A percentile compares a stretch with the other conserved stretches of the same genome.
Conservation (phyloP, 768 basidiomycete genomes). For the Gelatoporia subvermispora region DNA sequence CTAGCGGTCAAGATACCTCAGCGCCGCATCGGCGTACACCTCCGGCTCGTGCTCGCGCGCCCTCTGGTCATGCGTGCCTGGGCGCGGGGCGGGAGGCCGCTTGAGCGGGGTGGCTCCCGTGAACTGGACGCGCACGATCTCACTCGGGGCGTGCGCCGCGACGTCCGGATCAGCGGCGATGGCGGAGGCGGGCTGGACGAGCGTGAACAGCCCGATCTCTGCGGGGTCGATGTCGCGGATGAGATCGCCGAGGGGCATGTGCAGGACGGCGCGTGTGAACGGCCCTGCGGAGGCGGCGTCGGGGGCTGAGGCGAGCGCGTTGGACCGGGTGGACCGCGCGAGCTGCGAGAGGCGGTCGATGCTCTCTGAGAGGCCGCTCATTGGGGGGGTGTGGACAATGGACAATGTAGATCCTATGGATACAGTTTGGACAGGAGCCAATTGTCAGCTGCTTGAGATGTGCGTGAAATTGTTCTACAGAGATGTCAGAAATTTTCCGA, state of each 20-base stretch:
- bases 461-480: too few species aligned
- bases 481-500: too few species aligned
- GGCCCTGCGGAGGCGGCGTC: constrained; percentile 28
- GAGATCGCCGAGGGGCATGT: constrained; percentile 61
- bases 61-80: constrained; percentile 27
- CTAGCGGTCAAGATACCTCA: constrained; percentile 78
- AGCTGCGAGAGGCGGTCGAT: constrained; percentile 59
- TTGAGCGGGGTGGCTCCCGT: constrained; percentile 67
- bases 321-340: constrained; percentile 43
- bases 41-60: constrained; percentile 59
- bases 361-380: constrained; percentile 45
- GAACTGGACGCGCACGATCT: constrained; percentile 62
- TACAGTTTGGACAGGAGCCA: neutral
- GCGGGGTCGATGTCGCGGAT: constrained; percentile 77
- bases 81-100: constrained; percentile 37
- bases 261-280: constrained; percentile 64
- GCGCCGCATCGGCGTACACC: constrained; percentile 68
- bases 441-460: too few species aligned
- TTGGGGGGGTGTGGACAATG: neutral
- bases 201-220: constrained; percentile 73
- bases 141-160: constrained; percentile 22
- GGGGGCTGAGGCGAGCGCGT: constrained; percentile 10
- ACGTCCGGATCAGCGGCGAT: constrained; percentile 27
- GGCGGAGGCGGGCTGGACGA: constrained; percentile 32
- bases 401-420: constrained; percentile 34